Evolutionary conservation across 2,329 filamentous ascomycete species (phyloP).

Genomic region (Knoxdaviesia proteae): DNA sequence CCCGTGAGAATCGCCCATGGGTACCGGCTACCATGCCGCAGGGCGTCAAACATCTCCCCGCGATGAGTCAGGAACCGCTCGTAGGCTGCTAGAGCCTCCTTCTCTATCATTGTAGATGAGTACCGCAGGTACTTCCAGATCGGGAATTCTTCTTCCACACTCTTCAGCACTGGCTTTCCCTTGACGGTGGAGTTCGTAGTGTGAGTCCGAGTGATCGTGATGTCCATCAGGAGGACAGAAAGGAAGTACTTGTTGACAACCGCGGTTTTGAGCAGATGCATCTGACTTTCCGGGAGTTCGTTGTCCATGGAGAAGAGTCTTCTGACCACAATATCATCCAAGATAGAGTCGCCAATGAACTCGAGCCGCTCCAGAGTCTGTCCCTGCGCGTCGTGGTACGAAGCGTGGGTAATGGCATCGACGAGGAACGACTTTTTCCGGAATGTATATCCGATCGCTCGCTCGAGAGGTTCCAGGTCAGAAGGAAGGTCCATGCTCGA

Average conservation of each 20-base stretch:
- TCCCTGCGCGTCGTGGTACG: constrained; percentile 23
- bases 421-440: constrained; percentile 43
- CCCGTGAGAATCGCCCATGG: constrained; percentile 57
- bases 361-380: constrained; percentile 52
- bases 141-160: constrained; percentile 13
- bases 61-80: constrained; percentile 26
- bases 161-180: constrained; percentile 6
- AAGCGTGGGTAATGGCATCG: constrained; percentile 66
- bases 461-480: constrained; percentile 32
- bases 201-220: constrained; percentile 5
- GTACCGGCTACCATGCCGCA: constrained; percentile 33
- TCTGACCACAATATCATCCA: constrained; percentile 56
- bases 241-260: constrained; percentile 67
- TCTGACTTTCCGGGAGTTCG: constrained; percentile 27
- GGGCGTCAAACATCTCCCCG: constrained; percentile 22
- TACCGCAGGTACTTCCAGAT: constrained; percentile 56
- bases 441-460: constrained; percentile 53
- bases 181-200: constrained; percentile 7
- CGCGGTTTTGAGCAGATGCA: constrained; percentile 58
- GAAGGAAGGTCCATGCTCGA: constrained; percentile 15
- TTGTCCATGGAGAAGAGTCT: constrained; percentile 28
- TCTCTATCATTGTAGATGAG: constrained; percentile 22
- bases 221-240: constrained; percentile 50
- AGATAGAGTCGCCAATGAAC: constrained; percentile 68
- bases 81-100: constrained; percentile 21